A percentile compares a stretch with the other conserved stretches of the same genome.
Evolutionary conservation across 306 rosid genomes (phyloP).

Genomic region (Trifolium fragiferum): DNA sequence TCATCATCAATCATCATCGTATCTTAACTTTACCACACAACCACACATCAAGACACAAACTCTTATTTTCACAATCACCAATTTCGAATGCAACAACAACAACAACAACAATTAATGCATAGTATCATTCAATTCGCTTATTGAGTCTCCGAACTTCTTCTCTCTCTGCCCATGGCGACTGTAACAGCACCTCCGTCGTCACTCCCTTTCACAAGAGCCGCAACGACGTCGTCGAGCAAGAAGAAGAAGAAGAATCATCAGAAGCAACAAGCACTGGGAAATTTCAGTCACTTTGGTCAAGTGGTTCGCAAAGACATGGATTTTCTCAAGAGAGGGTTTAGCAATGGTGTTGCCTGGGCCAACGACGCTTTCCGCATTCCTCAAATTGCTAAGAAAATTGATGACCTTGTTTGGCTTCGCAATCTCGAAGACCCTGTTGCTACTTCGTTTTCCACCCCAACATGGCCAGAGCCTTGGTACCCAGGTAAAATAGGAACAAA

Average conservation of each 20-base stretch:
- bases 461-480: constrained; percentile 83
- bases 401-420: constrained; percentile 80
- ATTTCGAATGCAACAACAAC: not conserved
- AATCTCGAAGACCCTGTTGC: constrained; percentile 75
- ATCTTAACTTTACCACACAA: not conserved
- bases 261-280: constrained; percentile 55
- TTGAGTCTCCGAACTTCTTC: not conserved
- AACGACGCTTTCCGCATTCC: constrained; percentile 68
- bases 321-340: constrained; percentile 62
- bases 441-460: constrained; percentile 50
- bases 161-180: constrained; percentile 50
- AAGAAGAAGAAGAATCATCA: constrained; percentile 13
- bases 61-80: not conserved
- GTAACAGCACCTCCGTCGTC: constrained; percentile 44
- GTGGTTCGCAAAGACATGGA: constrained; percentile 77
- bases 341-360: constrained; percentile 72
- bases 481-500: constrained; percentile 53
- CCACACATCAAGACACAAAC: constrained; percentile 1
- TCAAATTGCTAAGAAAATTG: constrained; percentile 59
- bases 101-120: not conserved
- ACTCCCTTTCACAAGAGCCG: constrained; percentile 33
- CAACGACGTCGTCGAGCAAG: constrained; percentile 33
- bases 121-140: not conserved
- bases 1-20: not conserved
- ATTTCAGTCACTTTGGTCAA: constrained; percentile 65